A percentile compares a stretch with the other conserved stretches of the same genome.
phyloP scores from a whole-genome alignment of 257 asterid genomes.

The Eustoma russellianum region DNA sequence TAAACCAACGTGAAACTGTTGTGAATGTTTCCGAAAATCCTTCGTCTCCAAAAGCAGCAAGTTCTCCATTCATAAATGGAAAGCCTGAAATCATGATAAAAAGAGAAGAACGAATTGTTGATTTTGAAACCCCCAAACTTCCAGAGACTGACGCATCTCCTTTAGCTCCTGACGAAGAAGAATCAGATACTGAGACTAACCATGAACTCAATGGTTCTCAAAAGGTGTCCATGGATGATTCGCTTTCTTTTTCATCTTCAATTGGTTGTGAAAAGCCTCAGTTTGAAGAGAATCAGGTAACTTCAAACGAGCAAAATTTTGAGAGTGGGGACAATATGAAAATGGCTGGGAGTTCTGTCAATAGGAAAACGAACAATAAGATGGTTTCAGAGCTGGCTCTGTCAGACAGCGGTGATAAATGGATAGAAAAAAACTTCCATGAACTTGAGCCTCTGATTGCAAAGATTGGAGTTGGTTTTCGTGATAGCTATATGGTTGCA shows the following conservation, averaged over 20 bases:
- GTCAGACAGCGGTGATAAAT: constrained; percentile 36
- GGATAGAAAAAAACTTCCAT: constrained; percentile 78
- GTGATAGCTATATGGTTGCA: constrained; percentile 57
- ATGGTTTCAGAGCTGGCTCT: constrained; percentile 21
- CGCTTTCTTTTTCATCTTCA: constrained; percentile 18
- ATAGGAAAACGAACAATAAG: constrained; percentile 20
- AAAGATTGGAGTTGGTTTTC: constrained; percentile 63
- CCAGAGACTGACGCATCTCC: constrained; percentile 18
- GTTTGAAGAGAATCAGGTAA: constrained; percentile 10
- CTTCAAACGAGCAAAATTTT: constrained; percentile 16
- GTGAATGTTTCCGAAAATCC: constrained; percentile 13
- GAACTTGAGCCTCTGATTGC: constrained; percentile 71
- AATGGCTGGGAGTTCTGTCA: constrained; percentile 20
- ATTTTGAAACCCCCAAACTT: constrained; percentile 15
- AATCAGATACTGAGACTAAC: constrained; percentile 13
- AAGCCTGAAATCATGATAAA: constrained; percentile 20
- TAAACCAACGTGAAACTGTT: constrained; percentile 13
- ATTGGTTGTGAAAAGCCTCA: constrained; percentile 12
- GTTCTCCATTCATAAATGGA: constrained; percentile 7
- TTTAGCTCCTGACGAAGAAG: constrained; percentile 10
- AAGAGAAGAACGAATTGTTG: constrained; percentile 14
- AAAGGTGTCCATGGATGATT: constrained; percentile 10
- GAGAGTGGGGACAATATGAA: constrained; percentile 18
- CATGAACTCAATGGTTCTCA: constrained; percentile 11
- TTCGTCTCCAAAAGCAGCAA: constrained; percentile 1